Conservation (phyloP, 73 alveolate genomes). For the Paramecium biaurelia region DNA sequence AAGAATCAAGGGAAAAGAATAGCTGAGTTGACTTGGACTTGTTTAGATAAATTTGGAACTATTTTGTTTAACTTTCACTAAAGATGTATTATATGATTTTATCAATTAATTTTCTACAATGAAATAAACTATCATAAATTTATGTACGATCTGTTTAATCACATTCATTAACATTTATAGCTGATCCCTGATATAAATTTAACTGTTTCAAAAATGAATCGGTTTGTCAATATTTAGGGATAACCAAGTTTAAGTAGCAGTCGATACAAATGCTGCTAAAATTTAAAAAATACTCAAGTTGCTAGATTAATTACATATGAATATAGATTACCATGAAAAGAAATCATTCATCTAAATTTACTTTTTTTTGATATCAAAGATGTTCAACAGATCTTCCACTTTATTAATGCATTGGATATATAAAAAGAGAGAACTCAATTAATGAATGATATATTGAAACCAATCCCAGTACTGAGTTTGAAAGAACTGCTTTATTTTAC, state of each 20-base stretch:
- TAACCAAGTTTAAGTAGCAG: slow-evolving; percentile 67
- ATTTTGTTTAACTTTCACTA: background rate
- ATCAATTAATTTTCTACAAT: background rate
- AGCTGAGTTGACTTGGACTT: background rate
- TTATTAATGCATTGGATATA: slow-evolving; percentile 47
- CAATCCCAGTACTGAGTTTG: slow-evolving; percentile 73
- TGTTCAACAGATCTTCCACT: slow-evolving; percentile 21
- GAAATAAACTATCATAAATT: background rate
- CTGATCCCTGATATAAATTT: slow-evolving; percentile 41
- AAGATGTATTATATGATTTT: slow-evolving; percentile 18
- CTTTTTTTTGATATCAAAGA: slow-evolving; percentile 47
- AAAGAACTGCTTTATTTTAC: slow-evolving; percentile 50
- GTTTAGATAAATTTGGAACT: background rate
- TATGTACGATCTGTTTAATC: background rate
- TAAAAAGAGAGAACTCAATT: background rate
- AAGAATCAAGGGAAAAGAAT: background rate
- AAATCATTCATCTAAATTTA: background rate
- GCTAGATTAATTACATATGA: slow-evolving; percentile 80
- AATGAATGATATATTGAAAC: too few species aligned
- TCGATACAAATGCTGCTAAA: slow-evolving; percentile 67
- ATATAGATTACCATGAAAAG: slow-evolving; percentile 75
- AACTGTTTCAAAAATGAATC: slow-evolving; percentile 65
- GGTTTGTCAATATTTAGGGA: slow-evolving; percentile 71
- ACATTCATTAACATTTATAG: background rate
- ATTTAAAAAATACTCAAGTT: slow-evolving; percentile 64